A percentile compares a stretch with the other conserved stretches of the same genome.
These are phyloP conservation scores for Xylariales sp. DNA, from an alignment of 2,329 filamentous ascomycete genomes.

Conservation along the genomic window DNA sequence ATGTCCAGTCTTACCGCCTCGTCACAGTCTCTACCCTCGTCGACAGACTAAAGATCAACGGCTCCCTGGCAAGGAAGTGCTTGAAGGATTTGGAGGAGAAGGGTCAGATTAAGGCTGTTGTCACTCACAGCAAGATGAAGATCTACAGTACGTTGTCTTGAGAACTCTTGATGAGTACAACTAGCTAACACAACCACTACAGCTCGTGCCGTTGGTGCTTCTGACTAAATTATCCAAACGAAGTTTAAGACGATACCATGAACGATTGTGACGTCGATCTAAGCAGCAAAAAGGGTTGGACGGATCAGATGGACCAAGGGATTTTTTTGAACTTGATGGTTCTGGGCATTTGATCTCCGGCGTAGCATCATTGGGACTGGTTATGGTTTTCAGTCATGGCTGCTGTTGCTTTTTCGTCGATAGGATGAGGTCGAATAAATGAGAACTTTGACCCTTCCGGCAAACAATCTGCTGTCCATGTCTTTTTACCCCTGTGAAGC, in stretches of 20 bases:
- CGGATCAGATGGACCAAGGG: conserved; percentile 22
- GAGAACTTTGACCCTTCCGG: conserved; percentile 20
- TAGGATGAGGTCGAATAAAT: conserved; percentile 24
- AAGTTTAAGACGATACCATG: conserved; percentile 29
- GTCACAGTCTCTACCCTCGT: conserved; percentile 98
- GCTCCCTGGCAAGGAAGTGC: conserved; percentile 86
- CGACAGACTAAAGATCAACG: conserved; percentile 99
- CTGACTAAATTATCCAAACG: conserved; percentile 25
- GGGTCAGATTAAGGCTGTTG: conserved; percentile 97
- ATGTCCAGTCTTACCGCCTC: conserved; percentile 99
- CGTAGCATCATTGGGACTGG: conserved; percentile 29
- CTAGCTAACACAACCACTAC: conserved; percentile 8
- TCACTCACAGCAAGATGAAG: conserved; percentile 93
- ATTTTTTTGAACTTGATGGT: conserved; percentile 24
- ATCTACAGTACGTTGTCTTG: conserved; percentile 73
- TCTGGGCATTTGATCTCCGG: conserved; percentile 29
- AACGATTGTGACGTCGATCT: conserved; percentile 22
- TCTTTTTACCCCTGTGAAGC: no score
- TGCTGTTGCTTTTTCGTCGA: conserved; percentile 23
- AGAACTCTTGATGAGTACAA: not conserved
- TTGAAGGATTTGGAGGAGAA: conserved; percentile 94
- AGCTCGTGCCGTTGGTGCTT: conserved; percentile 28
- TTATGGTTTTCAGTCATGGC: conserved; percentile 24
- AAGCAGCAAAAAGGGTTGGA: conserved; percentile 15
- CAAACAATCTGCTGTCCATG: no score